Conservation (phyloP, 2,329 filamentous ascomycete species). For the Stachybotrys echinatus region DNA sequence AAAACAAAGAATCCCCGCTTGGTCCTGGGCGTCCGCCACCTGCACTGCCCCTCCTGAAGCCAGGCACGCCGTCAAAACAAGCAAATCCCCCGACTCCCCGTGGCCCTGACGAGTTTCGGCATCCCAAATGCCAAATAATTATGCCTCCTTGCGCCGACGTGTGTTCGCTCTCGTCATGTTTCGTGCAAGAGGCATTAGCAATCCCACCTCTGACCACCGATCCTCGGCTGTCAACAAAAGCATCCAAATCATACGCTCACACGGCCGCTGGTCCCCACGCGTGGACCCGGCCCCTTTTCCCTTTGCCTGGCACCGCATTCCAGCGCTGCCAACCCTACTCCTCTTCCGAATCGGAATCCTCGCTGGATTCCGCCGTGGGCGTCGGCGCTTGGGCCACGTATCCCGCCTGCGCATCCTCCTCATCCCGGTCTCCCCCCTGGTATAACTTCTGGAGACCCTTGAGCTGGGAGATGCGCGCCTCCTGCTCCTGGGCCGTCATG, state of each 20-base stretch:
- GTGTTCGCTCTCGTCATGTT: not conserved
- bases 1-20: no score
- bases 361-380: slow-evolving; percentile 29
- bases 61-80: not conserved
- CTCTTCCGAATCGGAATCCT: slow-evolving; percentile 43
- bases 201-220: not conserved
- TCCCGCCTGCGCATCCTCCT: slow-evolving; percentile 22
- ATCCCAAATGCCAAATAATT: not conserved
- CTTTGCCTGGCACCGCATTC: not conserved
- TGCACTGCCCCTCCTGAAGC: not conserved
- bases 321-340: slow-evolving; percentile 25
- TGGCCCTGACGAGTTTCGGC: not conserved
- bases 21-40: no score
- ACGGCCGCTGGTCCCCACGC: no score
- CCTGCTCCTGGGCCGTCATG: slow-evolving; percentile 67
- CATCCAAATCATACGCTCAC: not conserved
- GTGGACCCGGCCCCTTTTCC: no score
- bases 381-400: slow-evolving; percentile 18
- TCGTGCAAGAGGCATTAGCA: not conserved
- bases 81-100: not conserved
- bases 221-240: not conserved
- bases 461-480: slow-evolving; percentile 57
- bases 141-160: not conserved
- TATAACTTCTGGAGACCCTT: slow-evolving; percentile 45
- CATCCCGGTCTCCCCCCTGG: slow-evolving; percentile 25